Evolutionary conservation across 1,139 yeast genomes (phyloP).

Genomic region (Pichia sp.): DNA sequence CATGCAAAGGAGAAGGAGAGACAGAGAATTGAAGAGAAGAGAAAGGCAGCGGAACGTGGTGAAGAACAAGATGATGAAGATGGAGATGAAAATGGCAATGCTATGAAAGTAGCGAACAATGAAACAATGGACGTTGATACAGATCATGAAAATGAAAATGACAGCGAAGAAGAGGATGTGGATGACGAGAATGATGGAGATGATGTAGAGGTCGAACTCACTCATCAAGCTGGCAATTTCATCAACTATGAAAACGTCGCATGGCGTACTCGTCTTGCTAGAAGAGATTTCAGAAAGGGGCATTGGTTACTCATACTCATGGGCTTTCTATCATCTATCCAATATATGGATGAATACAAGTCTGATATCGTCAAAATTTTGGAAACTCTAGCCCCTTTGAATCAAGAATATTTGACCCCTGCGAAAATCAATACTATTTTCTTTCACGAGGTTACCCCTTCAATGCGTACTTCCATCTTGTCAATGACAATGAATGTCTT

Average conservation of each 20-base stretch:
- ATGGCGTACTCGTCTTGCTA: constrained; percentile 75
- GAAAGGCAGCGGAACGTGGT: constrained; percentile 9
- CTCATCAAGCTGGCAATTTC: constrained; percentile 49
- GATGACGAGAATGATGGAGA: constrained; percentile 19
- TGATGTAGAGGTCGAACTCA: constrained; percentile 24
- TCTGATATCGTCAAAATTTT: constrained; percentile 40
- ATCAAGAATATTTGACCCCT: constrained; percentile 41
- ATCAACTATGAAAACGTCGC: constrained; percentile 54
- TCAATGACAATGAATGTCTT: constrained; percentile 52
- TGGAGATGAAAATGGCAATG: constrained; percentile 20
- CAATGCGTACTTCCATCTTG: constrained; percentile 45
- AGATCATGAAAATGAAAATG: constrained; percentile 15
- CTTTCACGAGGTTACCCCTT: constrained; percentile 39
- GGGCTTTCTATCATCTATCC: constrained; percentile 61
- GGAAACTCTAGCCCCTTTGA: constrained; percentile 50
- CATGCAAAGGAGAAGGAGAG: constrained; percentile 19
- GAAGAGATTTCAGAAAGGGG: constrained; percentile 74
- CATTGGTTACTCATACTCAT: constrained; percentile 75
- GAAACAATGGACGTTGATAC: constrained; percentile 12
- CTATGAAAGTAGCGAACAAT: constrained; percentile 5
- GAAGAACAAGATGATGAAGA: constrained; percentile 12
- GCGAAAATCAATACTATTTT: constrained; percentile 45
- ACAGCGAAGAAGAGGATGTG: constrained; percentile 16
- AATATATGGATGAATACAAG: constrained; percentile 49
- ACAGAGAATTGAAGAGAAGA: constrained; percentile 9